These are phyloP conservation scores for Torulaspora maleeae DNA, from an alignment of 805 yeast genomes.

Conservation along the genomic window DNA sequence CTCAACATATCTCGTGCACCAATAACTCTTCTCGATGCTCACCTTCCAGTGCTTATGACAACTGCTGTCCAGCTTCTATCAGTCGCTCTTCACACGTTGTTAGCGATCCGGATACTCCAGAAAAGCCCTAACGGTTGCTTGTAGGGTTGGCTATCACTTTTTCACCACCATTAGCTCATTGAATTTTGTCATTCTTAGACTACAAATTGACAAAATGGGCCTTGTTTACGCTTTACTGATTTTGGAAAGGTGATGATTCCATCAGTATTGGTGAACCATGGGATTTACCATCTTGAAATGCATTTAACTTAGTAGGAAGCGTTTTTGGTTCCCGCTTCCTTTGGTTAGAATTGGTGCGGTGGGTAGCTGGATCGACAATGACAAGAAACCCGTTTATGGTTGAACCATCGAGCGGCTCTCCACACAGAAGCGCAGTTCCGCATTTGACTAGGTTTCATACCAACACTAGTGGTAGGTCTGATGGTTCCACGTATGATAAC, in stretches of 20 bases:
- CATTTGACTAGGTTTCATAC: slow-evolving; percentile 29
- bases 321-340: not conserved
- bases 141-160: slow-evolving; percentile 1
- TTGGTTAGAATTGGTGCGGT: not conserved
- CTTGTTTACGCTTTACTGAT: slow-evolving; percentile 16
- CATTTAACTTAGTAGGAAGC: not conserved
- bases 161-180: not conserved
- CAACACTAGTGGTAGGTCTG: slow-evolving; percentile 23
- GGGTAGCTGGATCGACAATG: slow-evolving; percentile 16
- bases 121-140: slow-evolving; percentile 2
- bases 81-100: not conserved
- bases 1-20: slow-evolving; percentile 1
- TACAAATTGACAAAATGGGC: not conserved
- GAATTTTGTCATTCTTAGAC: slow-evolving; percentile 1
- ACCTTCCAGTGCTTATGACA: not conserved
- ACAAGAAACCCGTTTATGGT: slow-evolving; percentile 36
- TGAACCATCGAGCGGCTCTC: slow-evolving; percentile 29
- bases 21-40: not conserved
- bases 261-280: not conserved
- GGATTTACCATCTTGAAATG: not conserved
- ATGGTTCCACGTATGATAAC: slow-evolving; percentile 7
- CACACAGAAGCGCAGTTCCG: slow-evolving; percentile 28
- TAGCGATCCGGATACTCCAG: not conserved
- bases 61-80: too few species aligned
- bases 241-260: slow-evolving; percentile 12